These are phyloP conservation scores for Schoenoplectus tabernaemontani DNA, from an alignment of 202 grass and related monocot species.

Conservation along the genomic window DNA sequence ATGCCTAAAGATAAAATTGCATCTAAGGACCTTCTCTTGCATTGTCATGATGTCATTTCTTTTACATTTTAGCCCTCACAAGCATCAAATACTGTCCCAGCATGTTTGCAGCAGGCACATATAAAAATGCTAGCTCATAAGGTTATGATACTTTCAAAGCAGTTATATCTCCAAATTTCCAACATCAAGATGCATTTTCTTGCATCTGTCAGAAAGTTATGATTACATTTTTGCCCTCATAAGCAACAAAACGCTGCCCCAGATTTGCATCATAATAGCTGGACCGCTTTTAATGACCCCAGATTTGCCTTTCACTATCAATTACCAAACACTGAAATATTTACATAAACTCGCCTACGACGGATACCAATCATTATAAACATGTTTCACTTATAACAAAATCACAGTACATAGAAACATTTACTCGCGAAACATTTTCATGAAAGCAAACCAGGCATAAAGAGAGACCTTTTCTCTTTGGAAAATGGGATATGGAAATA, in stretches of 20 bases:
- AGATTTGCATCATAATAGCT: neutral
- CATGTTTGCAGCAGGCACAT: neutral
- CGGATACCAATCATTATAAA: slow-evolving; percentile 4
- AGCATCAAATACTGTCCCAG: neutral
- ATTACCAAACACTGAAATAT: neutral
- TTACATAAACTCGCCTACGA: neutral
- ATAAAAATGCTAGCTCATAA: neutral
- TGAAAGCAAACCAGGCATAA: neutral
- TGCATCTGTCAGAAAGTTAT: neutral
- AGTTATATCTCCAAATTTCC: no score
- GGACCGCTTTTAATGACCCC: neutral
- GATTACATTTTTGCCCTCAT: neutral
- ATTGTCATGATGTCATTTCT: neutral
- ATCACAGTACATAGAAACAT: slow-evolving; percentile 2
- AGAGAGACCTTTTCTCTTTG: slow-evolving; percentile 5
- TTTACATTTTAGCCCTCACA: neutral
- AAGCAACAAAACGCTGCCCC: neutral
- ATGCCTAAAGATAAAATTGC: no score
- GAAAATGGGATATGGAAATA: slow-evolving; percentile 8
- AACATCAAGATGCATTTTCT: neutral
- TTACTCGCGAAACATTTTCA: neutral
- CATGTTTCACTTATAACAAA: neutral
- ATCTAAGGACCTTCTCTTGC: neutral
- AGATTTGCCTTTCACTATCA: no score
- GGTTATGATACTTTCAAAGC: no score